These are phyloP conservation scores for Psophocarpus tetragonolobus DNA, from an alignment of 306 rosid genomes.

Conservation along the genomic window DNA sequence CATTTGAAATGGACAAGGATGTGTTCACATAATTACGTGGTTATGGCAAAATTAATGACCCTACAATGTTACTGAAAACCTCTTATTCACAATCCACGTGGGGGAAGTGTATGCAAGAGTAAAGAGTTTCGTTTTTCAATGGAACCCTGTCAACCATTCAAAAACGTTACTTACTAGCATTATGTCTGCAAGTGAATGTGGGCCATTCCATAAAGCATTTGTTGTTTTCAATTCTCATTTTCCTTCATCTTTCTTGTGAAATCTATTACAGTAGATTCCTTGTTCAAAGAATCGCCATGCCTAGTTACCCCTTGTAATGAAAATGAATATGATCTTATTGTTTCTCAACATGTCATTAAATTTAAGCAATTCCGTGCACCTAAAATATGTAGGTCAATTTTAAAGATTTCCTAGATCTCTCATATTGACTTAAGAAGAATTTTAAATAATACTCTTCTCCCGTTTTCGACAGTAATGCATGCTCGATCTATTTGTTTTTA, in stretches of 20 bases:
- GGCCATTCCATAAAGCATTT: background rate
- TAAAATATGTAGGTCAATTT: background rate
- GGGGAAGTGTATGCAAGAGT: slow-evolving; percentile 14
- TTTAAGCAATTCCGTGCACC: too few species aligned
- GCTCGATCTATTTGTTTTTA: background rate
- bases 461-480: background rate
- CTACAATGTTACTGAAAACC: background rate
- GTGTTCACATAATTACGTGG: background rate
- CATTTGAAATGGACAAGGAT: slow-evolving; percentile 25
- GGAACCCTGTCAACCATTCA: slow-evolving; percentile 2
- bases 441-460: background rate
- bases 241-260: background rate
- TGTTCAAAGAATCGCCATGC: background rate
- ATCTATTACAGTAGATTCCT: background rate
- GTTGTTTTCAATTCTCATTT: background rate
- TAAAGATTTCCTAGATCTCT: background rate
- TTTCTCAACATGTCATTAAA: background rate
- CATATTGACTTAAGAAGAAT: background rate
- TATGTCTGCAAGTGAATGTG: background rate
- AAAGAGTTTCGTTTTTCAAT: background rate
- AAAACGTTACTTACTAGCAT: background rate
- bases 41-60: slow-evolving; percentile 7
- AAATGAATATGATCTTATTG: background rate
- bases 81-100: slow-evolving; percentile 27
- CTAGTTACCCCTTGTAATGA: background rate